Conservation (phyloP, 345 rosid genomes). For the Anacardium occidentale region DNA sequence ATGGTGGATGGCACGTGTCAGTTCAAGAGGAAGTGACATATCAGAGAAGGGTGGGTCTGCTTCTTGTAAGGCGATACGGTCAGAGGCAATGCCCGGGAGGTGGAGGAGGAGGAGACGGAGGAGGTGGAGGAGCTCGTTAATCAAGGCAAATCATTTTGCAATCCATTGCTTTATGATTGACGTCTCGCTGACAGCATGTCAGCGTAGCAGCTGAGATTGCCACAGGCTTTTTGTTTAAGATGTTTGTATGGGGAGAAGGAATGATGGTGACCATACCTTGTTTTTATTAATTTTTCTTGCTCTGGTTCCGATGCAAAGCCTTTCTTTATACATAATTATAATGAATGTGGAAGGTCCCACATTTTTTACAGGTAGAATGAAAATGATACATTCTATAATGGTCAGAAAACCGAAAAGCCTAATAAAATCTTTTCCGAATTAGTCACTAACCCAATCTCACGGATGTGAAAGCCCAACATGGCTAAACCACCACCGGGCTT, state of each 20-base stretch:
- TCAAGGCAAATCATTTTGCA: conserved; percentile 56
- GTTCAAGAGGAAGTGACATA: conserved; percentile 29
- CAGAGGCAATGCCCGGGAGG: conserved; percentile 19
- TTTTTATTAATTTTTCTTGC: neutral
- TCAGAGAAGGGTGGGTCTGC: conserved; percentile 2
- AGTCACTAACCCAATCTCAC: neutral
- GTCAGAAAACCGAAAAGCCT: neutral
- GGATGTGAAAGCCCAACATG: neutral
- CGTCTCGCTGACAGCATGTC: conserved; percentile 54
- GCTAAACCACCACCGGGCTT: neutral
- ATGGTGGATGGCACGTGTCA: conserved; percentile 39
- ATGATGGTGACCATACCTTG: conserved; percentile 47
- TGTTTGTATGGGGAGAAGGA: neutral
- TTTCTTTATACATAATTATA: neutral
- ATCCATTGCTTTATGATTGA: conserved; percentile 75
- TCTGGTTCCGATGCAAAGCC: neutral
- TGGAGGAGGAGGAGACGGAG: too few relatives aligned
- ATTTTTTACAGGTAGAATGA: neutral
- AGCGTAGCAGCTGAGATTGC: conserved; percentile 30
- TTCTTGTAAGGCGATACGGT: conserved; percentile 26
- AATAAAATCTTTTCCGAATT: neutral
- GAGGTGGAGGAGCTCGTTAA: conserved; percentile 12
- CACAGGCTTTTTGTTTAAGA: conserved; percentile 29
- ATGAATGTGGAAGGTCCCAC: neutral
- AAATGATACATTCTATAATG: neutral